phyloP scores from a whole-genome alignment of 2,329 filamentous ascomycete genomes.

The Hypoxylon sp. region DNA sequence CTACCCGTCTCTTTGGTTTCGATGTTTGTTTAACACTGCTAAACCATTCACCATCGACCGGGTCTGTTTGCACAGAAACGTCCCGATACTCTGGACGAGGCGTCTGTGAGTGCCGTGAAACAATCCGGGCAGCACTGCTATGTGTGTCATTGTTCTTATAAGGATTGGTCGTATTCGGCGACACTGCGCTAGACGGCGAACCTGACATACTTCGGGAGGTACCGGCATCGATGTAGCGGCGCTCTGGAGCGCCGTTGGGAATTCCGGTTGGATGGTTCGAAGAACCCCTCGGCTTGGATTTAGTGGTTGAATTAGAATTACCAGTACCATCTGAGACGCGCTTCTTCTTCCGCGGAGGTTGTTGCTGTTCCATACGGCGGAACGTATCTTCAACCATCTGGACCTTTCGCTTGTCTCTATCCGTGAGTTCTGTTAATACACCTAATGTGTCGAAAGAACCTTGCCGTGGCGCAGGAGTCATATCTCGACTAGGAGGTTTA shows the following conservation, averaged over 20 bases:
- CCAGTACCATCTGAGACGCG: constrained; percentile 69
- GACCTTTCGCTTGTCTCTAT: constrained; percentile 77
- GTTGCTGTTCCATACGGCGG: constrained; percentile 72
- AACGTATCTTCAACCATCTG: constrained; percentile 76
- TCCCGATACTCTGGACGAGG: constrained; percentile 65
- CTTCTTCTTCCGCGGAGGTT: constrained; percentile 73
- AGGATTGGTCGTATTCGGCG: constrained; percentile 55
- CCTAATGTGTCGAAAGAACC: constrained; percentile 72
- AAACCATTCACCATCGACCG: constrained; percentile 68
- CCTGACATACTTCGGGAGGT: constrained; percentile 68
- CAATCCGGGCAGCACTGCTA: constrained; percentile 51
- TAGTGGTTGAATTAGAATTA: constrained; percentile 54
- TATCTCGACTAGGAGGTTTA: constrained; percentile 76
- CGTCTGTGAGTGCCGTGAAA: constrained; percentile 58
- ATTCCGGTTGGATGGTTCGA: constrained; percentile 38
- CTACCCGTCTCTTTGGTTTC: constrained; percentile 63
- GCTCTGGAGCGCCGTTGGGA: constrained; percentile 56
- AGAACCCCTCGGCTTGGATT: constrained; percentile 56
- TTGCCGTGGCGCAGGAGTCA: constrained; percentile 71
- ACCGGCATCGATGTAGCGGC: constrained; percentile 66
- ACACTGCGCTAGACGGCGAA: constrained; percentile 63
- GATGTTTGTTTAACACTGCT: constrained; percentile 57
- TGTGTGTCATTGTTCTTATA: constrained; percentile 49
- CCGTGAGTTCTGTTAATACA: constrained; percentile 74
- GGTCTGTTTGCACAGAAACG: constrained; percentile 68